Conservation (phyloP, 208 protist genomes). For the Crithidia mellificae region DNA sequence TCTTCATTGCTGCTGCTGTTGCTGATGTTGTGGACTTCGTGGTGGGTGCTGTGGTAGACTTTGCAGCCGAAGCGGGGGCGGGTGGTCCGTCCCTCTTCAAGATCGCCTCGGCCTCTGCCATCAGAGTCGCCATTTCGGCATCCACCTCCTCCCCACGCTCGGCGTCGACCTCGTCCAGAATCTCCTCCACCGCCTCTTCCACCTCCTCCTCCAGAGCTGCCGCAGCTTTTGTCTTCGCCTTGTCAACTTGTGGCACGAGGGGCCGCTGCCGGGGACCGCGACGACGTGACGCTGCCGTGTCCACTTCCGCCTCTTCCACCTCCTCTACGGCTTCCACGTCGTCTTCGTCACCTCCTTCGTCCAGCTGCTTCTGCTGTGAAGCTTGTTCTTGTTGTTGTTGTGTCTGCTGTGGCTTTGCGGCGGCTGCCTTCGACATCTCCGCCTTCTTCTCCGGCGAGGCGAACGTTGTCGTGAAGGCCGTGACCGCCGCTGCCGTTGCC, state of each 20-base stretch:
- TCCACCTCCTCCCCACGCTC: slow-evolving; percentile 22
- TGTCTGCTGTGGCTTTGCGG: no score
- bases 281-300: background rate
- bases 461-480: slow-evolving; percentile 7
- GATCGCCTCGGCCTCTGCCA: slow-evolving; percentile 23
- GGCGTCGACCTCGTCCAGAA: slow-evolving; percentile 17
- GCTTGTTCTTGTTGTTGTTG: no score
- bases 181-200: slow-evolving; percentile 41
- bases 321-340: background rate
- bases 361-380: no score
- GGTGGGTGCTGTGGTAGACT: background rate
- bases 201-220: slow-evolving; percentile 41
- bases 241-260: slow-evolving; percentile 2
- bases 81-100: slow-evolving; percentile 9
- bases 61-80: background rate
- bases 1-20: slow-evolving; percentile 9
- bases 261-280: slow-evolving; percentile 15
- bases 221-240: slow-evolving; percentile 16
- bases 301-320: slow-evolving; percentile 25
- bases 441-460: slow-evolving; percentile 1
- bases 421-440: background rate
- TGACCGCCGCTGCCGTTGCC: slow-evolving; percentile 21
- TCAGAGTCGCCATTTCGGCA: slow-evolving; percentile 22
- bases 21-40: background rate
- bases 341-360: no score